Evolutionary conservation across 208 protist species (phyloP), one percentile per base, ranked within the genome.

Genomic region (Acanthamoeba healyi): DNA sequence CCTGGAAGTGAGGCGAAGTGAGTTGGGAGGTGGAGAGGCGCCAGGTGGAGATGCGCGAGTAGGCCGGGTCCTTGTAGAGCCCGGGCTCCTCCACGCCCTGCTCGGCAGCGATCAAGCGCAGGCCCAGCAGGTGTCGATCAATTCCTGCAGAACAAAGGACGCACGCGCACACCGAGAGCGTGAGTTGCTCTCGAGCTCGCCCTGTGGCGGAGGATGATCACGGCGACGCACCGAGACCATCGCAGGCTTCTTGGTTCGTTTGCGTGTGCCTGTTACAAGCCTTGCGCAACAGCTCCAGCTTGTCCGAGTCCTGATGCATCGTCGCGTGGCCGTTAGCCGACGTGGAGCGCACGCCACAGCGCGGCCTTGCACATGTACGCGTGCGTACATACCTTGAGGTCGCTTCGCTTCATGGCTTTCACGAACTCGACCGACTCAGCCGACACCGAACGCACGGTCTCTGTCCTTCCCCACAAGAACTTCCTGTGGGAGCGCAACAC

Each of bases 381-480:
- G n/a, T n/a, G n/a, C n/a, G n/a, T n/a, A n/a, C n/a, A 40, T 29
- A 40, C 36, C 79, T 63, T 49, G 19, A 74, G 26, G 15, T 70
- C 49, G 10, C 26, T 34, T 6, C 26, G 36, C 36, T 17, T 77
- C 95, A 94, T 96, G 22, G 92, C 61, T 7, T 38, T 4, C 7
- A 40, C 34, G 49, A 91, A 96, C 24, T 88, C 88, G 15, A 89
- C 81, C 15, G 74, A 72, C 82, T 95, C 56, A 22, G 26, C 10
- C 26, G 86, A 93, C 24, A 89, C 74, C 63, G 93, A 65, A n/a
- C 95, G 93, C 34, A 95, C 61, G 2, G 94, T 94, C 42, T 95
- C 93, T 1, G 95, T 96, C 10, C 95, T 67, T 0, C 95, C 95
- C 24, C 77, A 79, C 61, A 36, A 44, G 49, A 96, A 96, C 38